Conservation (phyloP, 2,329 filamentous ascomycete genomes). For the Huntiella omanensis region DNA sequence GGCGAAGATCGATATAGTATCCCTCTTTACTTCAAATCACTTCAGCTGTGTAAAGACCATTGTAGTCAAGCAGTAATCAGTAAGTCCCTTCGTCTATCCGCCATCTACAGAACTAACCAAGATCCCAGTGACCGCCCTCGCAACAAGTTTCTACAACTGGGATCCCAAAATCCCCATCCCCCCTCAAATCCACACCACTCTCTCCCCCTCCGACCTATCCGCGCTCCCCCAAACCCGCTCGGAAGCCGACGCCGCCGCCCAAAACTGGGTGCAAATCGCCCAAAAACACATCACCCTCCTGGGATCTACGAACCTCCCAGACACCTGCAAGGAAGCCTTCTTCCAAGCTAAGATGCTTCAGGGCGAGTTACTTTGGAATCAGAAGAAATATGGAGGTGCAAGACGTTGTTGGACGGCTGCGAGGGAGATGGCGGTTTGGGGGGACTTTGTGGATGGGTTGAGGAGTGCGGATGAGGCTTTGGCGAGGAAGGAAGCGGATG, state of each 20-base stretch:
- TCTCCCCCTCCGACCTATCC: conserved; percentile 4
- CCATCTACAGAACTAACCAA: not conserved
- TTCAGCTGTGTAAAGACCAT: conserved; percentile 43
- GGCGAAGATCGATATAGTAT: conserved; percentile 20
- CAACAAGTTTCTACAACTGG: conserved; percentile 9
- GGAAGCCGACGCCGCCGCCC: conserved; percentile 4
- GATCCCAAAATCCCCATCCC: conserved; percentile 4
- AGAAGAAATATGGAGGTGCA: conserved; percentile 9
- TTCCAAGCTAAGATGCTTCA: conserved; percentile 5
- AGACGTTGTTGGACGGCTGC: conserved; percentile 4
- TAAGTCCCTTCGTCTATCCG: conserved; percentile 21
- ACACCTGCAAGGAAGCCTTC: conserved; percentile 7
- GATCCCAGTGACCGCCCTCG: conserved; percentile 7
- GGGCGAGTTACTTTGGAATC: conserved; percentile 8
- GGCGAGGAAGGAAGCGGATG: not conserved
- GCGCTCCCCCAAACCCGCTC: conserved; percentile 6
- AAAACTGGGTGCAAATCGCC: conserved; percentile 8
- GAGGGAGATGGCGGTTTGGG: not conserved
- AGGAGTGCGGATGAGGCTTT: not conserved
- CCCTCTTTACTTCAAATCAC: conserved; percentile 70
- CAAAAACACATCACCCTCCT: conserved; percentile 3
- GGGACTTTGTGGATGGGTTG: not conserved
- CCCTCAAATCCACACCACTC: conserved; percentile 3
- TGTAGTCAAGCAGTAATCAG: conserved; percentile 70
- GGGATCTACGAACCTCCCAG: not conserved